Evolutionary conservation across 2,329 filamentous ascomycete genomes (phyloP), one percentile per base, ranked within the genome.

Genomic region (Talaromyces marneffei): DNA sequence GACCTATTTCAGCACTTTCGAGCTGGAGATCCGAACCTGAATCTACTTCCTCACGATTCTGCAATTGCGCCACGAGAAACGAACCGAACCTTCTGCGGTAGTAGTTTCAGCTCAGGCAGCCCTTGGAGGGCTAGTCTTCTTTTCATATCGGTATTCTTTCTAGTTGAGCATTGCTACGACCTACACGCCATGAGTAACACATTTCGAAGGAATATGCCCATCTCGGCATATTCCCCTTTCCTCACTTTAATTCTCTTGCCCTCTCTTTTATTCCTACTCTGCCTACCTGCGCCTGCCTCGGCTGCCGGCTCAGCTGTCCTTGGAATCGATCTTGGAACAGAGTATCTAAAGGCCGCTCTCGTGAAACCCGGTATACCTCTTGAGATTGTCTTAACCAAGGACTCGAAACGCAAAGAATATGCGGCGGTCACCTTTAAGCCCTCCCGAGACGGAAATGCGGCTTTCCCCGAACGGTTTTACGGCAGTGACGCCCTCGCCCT

Each of bases 281-380:
- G 84, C 61, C 77, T 87, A 62, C 81, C 85, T 67, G 77, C 78
- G 23, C 78, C 79, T 63, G 82, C 83, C 57, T 82, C 84, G 61
- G 84, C 83, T 61, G 85, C 84, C 60, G 83, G 84, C 39, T 85
- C 91, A 8, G 91, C 91, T 58, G 92, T 97, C 18, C 81, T 99
- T 23, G 94, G 94, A 65, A 85, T 99, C 70, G 94, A 99, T 77
- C 83, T 99, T 59, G 94, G 94, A 67, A 97, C 94, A 61, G 91
- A 96, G 75, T 97, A 96, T 79, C 90, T 99, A 79, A 99, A 97
- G 80, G 93, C 93, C 29, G 87, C 90, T 14, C 85, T 99, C 44
- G 93, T 99, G 64, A 97, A 97, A 79, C 94, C 94, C 2, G 94
- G 94, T 64, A 93, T 96, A 57, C 94, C 94, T 10, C 90, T 99